These are phyloP conservation scores for Casuarina equisetifolia DNA, from an alignment of 306 rosid species.

Conservation along the genomic window DNA sequence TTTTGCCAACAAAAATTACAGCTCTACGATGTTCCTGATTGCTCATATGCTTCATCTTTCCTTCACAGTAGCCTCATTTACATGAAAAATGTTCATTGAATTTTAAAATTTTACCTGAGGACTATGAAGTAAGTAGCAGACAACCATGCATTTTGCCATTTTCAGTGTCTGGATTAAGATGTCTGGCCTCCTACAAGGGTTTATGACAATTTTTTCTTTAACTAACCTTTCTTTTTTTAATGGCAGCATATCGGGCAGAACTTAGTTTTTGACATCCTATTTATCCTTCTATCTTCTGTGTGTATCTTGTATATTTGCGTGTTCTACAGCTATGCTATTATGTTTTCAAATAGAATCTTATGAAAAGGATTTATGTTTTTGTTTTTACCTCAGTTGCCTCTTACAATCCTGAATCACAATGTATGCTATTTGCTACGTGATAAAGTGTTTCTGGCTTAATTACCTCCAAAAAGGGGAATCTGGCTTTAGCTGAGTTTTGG, in stretches of 20 bases:
- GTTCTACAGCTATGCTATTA: background rate
- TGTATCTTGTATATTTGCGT: background rate
- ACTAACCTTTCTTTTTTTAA: conserved; percentile 4
- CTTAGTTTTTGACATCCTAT: background rate
- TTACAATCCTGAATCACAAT: too few relatives aligned
- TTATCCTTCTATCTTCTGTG: background rate
- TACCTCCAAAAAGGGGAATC: background rate
- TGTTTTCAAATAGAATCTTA: conserved; percentile 1
- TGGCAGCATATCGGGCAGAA: conserved; percentile 10
- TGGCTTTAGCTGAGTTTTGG: conserved; percentile 27
- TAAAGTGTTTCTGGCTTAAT: conserved; percentile 20
- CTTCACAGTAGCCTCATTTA: background rate
- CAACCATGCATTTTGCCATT: background rate
- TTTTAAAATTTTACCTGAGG: background rate
- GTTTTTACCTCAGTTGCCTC: background rate
- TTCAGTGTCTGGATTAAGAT: background rate
- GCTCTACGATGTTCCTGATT: background rate
- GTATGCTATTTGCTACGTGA: background rate
- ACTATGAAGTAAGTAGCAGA: background rate
- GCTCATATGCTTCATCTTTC: background rate
- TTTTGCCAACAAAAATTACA: background rate
- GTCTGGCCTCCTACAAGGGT: background rate
- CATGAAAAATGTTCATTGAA: background rate
- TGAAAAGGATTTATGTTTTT: background rate
- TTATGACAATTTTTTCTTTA: background rate